Base-by-base conservation (phyloP, 768 basidiomycete species). In the Pleurotus cornucopiae region DNA sequence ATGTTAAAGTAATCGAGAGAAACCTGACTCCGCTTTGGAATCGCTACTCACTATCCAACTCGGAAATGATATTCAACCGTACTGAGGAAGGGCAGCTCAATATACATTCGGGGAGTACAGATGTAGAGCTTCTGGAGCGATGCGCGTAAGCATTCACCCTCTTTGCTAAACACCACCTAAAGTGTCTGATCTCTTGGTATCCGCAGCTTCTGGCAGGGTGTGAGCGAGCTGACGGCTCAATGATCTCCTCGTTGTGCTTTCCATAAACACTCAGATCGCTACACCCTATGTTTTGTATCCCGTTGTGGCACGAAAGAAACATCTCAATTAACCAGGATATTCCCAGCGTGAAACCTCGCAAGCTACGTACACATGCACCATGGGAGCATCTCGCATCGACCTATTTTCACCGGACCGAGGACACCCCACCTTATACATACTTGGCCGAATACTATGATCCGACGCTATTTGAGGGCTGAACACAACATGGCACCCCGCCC, bases 41-140 rank as follows among this genome's bases (percentile, higher is more conserved):
- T 0, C 46, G 41, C 5, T 77, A 69, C 68, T 54, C 52, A 1
- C 60, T 56, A 1, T 60, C 59, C 2, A 57, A 54, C 0, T 63
- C 62, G 2, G 79, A 81, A 64, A 80, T 82, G 76, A 53, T 79
- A 6, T 82, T 80, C 61, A 81, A 79, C 54, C 14, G 30, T 6
- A 26, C 47, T 34, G 30, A 23, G 30, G 9, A 23, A n/a, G 47
- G 16, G 23, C 14, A n/a, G 13, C 47, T 23, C 5, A 23, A 48
- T 48, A 34, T 48, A 7, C 47, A 23, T 4, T 34, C 47, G 5
- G 23, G 16, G 14, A 23, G 14, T 2, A 48, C 47, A 6, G 9
- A 23, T 12, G 16, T 16, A 6, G n/a, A 4, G 16, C 30, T 48
- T 23, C 11, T 48, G 20, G 16, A 48, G 47, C n/a, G 47, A 23